Conservation (phyloP, 441 rosid species). For the Dalechampia spathulata region DNA sequence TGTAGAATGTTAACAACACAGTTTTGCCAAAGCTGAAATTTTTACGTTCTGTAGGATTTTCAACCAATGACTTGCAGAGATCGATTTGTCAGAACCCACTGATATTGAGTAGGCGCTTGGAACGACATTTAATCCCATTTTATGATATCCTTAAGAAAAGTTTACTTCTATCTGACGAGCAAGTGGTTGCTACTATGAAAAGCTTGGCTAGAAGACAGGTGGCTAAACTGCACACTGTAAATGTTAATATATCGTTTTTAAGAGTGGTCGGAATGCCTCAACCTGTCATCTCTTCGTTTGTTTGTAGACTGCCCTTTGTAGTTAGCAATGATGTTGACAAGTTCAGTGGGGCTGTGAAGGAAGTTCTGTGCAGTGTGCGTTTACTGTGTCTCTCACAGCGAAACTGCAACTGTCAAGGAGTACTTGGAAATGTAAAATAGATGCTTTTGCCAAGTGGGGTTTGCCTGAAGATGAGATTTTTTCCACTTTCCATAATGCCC, state of each 20-base stretch:
- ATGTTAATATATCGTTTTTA: background rate
- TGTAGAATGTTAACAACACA: constrained; percentile 6
- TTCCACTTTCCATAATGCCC: constrained; percentile 16
- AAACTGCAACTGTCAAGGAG: background rate
- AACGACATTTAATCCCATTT: constrained; percentile 16
- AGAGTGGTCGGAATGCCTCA: background rate
- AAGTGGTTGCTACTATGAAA: background rate
- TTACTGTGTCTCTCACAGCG: too few species aligned
- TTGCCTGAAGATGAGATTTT: constrained; percentile 21
- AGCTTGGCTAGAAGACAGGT: background rate
- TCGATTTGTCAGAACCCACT: constrained; percentile 2
- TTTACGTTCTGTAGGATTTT: constrained; percentile 22
- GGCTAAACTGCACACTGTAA: background rate
- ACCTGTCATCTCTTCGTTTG: background rate
- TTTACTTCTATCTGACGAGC: constrained; percentile 12
- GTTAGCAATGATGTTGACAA: background rate
- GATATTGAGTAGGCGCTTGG: constrained; percentile 19
- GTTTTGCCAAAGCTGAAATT: constrained; percentile 32
- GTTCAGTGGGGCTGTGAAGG: constrained; percentile 6
- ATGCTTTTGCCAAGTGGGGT: constrained; percentile 20
- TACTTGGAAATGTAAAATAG: constrained; percentile 20
- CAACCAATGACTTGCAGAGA: constrained; percentile 14
- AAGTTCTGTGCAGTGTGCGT: constrained; percentile 5
- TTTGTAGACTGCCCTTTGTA: background rate
- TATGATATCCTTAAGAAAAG: constrained; percentile 14